Conservation (phyloP, 2,329 filamentous ascomycete species). For the Pezicula rhizophila region DNA sequence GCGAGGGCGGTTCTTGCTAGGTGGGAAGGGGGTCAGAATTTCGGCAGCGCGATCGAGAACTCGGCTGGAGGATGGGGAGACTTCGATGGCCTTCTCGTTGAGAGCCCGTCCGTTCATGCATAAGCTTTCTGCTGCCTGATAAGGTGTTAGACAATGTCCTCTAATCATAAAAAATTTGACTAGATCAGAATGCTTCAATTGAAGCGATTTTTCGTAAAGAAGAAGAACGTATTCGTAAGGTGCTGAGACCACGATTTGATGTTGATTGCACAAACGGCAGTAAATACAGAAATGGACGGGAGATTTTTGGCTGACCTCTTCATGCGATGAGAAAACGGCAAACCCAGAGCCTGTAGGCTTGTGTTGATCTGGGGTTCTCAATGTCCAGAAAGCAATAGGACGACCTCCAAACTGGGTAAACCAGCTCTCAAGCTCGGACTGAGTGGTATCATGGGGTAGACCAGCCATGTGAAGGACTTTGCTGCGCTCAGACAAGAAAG, state of each 20-base stretch:
- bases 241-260: constrained; percentile 21
- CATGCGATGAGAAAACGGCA: constrained; percentile 96
- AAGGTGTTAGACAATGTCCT: constrained; percentile 27
- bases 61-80: constrained; percentile 93
- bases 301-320: constrained; percentile 63
- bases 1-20: constrained; percentile 94
- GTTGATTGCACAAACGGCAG: constrained; percentile 19
- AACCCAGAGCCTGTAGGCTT: constrained; percentile 99
- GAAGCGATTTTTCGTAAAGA: constrained; percentile 23
- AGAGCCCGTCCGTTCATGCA: constrained; percentile 99
- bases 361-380: constrained; percentile 95
- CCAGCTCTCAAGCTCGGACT: constrained; percentile 98
- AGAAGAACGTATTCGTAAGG: constrained; percentile 23
- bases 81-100: constrained; percentile 98
- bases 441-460: constrained; percentile 93
- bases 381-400: constrained; percentile 97
- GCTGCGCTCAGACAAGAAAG: constrained; percentile 91
- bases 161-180: constrained; percentile 25
- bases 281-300: constrained; percentile 20
- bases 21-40: constrained; percentile 94
- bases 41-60: constrained; percentile 93
- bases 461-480: constrained; percentile 98
- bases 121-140: constrained; percentile 86
- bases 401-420: constrained; percentile 98
- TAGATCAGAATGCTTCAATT: constrained; percentile 11